These are phyloP conservation scores for Leccinum incarnatum DNA, from an alignment of 768 basidiomycete species.

Conservation along the genomic window DNA sequence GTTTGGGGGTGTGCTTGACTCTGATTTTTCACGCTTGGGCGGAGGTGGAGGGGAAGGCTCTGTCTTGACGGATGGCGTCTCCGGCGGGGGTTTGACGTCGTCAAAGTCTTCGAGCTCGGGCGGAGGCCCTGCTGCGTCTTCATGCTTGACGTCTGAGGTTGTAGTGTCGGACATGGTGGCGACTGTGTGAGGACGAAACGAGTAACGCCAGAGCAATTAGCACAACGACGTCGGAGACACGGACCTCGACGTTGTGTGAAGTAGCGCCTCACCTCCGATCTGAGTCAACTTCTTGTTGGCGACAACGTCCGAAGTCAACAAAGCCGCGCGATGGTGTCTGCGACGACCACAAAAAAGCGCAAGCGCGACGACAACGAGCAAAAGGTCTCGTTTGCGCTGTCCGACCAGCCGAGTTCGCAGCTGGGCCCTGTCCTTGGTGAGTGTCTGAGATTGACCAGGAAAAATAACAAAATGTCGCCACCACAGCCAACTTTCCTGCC, in stretches of 20 bases:
- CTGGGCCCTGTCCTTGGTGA: constrained; percentile 54
- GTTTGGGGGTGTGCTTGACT: constrained; percentile 34
- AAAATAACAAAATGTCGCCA: constrained; percentile 8
- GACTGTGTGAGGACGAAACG: constrained; percentile 31
- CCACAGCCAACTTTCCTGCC: constrained; percentile 62
- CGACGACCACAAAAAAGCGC: constrained; percentile 43
- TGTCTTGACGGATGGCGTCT: constrained; percentile 28
- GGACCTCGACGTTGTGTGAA: constrained; percentile 22
- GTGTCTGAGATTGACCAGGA: constrained; percentile 18
- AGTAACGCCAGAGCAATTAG: constrained; percentile 6
- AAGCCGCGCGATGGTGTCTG: constrained; percentile 19
- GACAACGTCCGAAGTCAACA: constrained; percentile 13
- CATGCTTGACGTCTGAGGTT: constrained; percentile 13
- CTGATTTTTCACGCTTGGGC: constrained; percentile 33
- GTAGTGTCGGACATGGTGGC: constrained; percentile 13
- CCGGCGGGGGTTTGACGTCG: constrained; percentile 26
- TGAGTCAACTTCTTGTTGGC: background rate
- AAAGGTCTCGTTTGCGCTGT: constrained; percentile 38
- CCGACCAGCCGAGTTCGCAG: constrained; percentile 33
- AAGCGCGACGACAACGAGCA: constrained; percentile 41
- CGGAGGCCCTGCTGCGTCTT: constrained; percentile 7
- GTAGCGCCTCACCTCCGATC: constrained; percentile 8
- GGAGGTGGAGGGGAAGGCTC: constrained; percentile 31
- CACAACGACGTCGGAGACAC: constrained; percentile 13
- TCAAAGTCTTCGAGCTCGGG: constrained; percentile 22